A percentile compares a stretch with the other conserved stretches of the same genome.
These are phyloP conservation scores for Aspergillus sp. DNA, from an alignment of 2,329 filamentous ascomycete species.

Conservation along the genomic window DNA sequence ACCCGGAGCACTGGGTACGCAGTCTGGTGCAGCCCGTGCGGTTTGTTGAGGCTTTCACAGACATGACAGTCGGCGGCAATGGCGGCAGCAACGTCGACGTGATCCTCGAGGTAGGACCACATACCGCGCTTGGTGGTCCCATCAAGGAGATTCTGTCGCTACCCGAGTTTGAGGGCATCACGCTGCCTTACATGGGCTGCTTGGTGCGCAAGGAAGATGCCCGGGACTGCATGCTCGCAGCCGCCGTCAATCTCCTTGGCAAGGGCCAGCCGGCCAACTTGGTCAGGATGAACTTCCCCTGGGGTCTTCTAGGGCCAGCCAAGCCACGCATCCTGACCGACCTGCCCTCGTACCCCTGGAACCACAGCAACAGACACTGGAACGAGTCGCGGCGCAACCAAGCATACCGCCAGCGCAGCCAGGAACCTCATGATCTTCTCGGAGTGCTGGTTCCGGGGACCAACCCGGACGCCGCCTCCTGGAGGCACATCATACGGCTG, in stretches of 20 bases:
- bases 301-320: not conserved
- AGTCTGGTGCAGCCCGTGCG: constrained; percentile 17
- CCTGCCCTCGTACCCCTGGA: constrained; percentile 14
- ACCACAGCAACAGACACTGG: constrained; percentile 12
- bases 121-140: no score
- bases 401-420: constrained; percentile 1
- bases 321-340: constrained; percentile 5
- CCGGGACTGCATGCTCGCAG: no score
- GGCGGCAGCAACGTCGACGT: not conserved
- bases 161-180: no score
- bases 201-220: no score
- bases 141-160: no score
- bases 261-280: no score
- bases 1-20: constrained; percentile 17
- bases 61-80: constrained; percentile 1
- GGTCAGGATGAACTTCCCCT: no score
- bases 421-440: not conserved
- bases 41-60: constrained; percentile 12
- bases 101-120: no score
- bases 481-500: constrained; percentile 45
- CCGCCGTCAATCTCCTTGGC: no score
- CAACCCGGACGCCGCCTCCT: constrained; percentile 27
- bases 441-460: not conserved
- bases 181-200: no score
- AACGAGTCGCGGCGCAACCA: constrained; percentile 3